Evolutionary conservation across 176 grass and related monocot genomes (phyloP), one percentile per base, ranked within the genome.

Genomic region (Oryza meridionalis): DNA sequence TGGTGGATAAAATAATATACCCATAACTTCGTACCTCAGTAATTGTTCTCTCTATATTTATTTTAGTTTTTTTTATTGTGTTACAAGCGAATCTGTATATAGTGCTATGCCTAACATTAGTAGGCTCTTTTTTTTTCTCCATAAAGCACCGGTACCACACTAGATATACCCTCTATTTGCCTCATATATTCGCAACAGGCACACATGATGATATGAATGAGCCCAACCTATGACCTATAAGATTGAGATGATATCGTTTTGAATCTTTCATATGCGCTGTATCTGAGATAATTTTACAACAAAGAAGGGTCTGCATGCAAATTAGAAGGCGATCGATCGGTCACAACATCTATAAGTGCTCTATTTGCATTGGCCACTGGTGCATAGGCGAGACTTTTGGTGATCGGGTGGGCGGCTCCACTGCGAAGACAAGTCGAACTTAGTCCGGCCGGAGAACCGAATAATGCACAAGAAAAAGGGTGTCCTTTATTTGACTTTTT

Each of bases 401-500:
- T 58, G 17, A 58, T 17, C 51, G 38, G 76, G 37, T 29, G 65
- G 84, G 62, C 69, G 59, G 76, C 49, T 84, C 63, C 31, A 75
- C 76, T 78, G 69, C 33, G 38, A 84, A 80, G 69, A 79, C 63
- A 75, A 58, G 49, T 81, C 64, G 81, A 51, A 77, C 42, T 22
- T 78, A 67, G 64, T 12, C 13, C 15, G 59, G 45, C 73, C 3
- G 14, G 74, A 62, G 84, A 86, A 68, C 67, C 59, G 88, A 90
- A 90, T 86, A 86, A 78, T 78, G 79, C 73, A 78, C 10, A 71
- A 75, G 82, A 58, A 88, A 88, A 89, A 80, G 15, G 25, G 35
- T 51, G 62, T 17, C 44, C 88, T 86, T 86, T 77, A 82, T 82
- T 86, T 86, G 79, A 83, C 75, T 83, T 83, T 75, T 65, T 49